A percentile compares a stretch with the other conserved stretches of the same genome.
Evolutionary conservation across 1,139 yeast genomes (phyloP).

Genomic region (Blastobotrys apis): DNA sequence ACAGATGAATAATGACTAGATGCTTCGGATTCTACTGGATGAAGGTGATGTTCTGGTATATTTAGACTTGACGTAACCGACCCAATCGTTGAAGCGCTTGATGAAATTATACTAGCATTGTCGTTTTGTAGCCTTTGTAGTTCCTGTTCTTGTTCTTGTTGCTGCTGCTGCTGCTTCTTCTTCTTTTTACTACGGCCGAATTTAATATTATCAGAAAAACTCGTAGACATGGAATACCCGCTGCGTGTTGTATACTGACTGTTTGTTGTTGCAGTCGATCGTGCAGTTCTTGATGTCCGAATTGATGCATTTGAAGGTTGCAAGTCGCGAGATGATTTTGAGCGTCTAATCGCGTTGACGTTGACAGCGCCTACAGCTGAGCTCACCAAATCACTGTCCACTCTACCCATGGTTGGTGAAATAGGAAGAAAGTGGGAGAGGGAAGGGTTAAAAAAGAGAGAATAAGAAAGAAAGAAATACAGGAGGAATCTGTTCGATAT

Average conservation of each 20-base stretch:
- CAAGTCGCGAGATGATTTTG: neutral
- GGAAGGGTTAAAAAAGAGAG: neutral
- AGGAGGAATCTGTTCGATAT: no score
- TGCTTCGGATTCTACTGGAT: no score
- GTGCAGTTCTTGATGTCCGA: neutral
- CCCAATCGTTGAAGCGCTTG: no score
- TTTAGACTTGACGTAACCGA: no score
- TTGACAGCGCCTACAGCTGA: slow-evolving; percentile 2
- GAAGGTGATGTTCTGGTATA: no score
- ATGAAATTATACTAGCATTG: no score
- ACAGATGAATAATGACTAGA: no score
- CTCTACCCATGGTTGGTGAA: neutral
- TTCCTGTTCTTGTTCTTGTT: no score
- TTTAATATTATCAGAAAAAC: slow-evolving; percentile 4
- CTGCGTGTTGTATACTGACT: neutral
- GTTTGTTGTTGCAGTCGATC: neutral
- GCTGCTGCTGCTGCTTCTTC: no score
- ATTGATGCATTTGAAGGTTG: neutral
- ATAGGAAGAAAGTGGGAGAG: no score
- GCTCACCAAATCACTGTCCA: slow-evolving; percentile 1
- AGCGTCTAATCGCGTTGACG: neutral
- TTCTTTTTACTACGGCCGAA: slow-evolving; percentile 1
- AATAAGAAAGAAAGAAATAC: neutral
- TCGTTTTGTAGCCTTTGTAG: no score
- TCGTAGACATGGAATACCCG: slow-evolving; percentile 6